Evolutionary conservation across 345 rosid genomes (phyloP), one percentile per base, ranked within the genome.

Genomic region (Aurinia saxatilis): DNA sequence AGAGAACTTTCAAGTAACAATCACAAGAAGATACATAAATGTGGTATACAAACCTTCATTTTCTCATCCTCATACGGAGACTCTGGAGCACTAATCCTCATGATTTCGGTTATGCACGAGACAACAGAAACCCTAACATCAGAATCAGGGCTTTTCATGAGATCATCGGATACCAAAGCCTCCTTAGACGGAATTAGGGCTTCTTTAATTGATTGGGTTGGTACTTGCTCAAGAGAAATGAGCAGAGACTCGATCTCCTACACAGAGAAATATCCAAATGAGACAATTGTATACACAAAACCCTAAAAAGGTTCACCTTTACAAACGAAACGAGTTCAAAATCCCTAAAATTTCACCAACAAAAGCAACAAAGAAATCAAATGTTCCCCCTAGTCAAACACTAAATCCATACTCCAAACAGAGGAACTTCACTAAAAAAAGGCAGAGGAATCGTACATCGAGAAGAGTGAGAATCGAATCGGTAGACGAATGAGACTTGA

Each of bases 81-180:
- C 44, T 76, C 83, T 0, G 98, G 96, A 7, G 96, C 95, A 39
- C 90, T 81, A 62, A 88, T 88, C 78, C 98, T 81, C 53, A 80
- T 75, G 23, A 88, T 77, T 63, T 88, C 91, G 19, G 72, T 84
- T 25, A 86, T 50, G 78, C 98, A 88, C 11, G 88, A 88, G 71
- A 77, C 73, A 63, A 84, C 84, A 7, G 80, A 78, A 66, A 86
- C 75, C 72, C 73, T 77, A 47, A 91, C 91, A 78, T 78, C 82
- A 41, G 60, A 51, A 60, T 82, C 81, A 19, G 80, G 56, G 73
- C 80, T 80, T 63, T 77, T 81, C 57, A 88, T 67, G 29, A 88
- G 79, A 25, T 71, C 66, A 64, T 52, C 54, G 9, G 90, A 72
- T 25, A 79, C 71, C 61, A 91, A 76, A 56, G 91, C 96, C 71